phyloP scores from a whole-genome alignment of 192 early-diverging fungal species.

The Coemansia pectinata region DNA sequence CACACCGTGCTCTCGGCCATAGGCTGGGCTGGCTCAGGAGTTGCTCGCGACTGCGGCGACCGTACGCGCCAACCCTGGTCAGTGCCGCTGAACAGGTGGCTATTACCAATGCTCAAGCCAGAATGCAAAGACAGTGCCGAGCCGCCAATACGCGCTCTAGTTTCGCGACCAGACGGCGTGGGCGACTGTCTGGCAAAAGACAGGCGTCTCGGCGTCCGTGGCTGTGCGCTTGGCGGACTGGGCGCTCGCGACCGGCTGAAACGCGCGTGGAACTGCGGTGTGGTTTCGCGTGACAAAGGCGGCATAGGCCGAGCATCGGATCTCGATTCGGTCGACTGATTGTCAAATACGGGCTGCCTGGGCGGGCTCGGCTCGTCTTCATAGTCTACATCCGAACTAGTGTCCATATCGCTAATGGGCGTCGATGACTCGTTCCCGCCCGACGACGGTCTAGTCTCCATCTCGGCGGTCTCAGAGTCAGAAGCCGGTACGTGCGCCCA shows the following conservation, averaged over 20 bases:
- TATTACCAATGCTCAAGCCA: neutral
- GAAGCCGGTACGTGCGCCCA: neutral
- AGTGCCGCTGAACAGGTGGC: neutral
- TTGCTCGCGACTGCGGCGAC: neutral
- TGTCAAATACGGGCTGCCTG: neutral
- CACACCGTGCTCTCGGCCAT: slow-evolving; percentile 16
- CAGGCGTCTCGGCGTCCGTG: slow-evolving; percentile 8
- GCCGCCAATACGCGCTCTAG: neutral
- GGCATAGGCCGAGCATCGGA: neutral
- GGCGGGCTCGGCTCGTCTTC: neutral
- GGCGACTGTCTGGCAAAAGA: neutral
- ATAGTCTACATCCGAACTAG: slow-evolving; percentile 34
- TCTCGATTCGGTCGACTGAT: neutral
- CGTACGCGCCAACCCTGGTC: neutral
- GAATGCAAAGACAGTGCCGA: neutral
- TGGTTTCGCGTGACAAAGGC: neutral
- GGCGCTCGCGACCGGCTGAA: slow-evolving; percentile 43
- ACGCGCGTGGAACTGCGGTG: slow-evolving; percentile 2
- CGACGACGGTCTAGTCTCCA: slow-evolving; percentile 8
- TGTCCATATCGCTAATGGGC: slow-evolving; percentile 41
- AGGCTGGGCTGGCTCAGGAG: neutral
- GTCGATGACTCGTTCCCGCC: slow-evolving; percentile 5
- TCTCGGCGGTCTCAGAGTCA: slow-evolving; percentile 7
- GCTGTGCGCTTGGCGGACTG: slow-evolving; percentile 35
- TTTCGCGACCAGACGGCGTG: neutral